Evolutionary conservation across 176 grass and related monocot genomes (phyloP).

Genomic region (Saccharum officinarum): DNA sequence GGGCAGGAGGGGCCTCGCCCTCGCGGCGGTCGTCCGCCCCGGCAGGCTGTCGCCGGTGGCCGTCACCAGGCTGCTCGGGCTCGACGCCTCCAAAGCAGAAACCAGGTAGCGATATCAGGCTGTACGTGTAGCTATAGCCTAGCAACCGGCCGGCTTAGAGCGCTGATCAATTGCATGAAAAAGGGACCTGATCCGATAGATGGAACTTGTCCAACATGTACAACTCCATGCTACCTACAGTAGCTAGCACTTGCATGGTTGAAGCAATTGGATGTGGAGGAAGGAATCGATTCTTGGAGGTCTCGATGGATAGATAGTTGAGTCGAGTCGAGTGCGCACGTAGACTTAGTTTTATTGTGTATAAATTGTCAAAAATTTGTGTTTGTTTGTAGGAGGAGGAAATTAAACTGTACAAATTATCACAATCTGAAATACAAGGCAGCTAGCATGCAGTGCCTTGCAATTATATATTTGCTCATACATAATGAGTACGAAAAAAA

Average conservation of each 20-base stretch:
- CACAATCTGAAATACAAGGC: background rate
- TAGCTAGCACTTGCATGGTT: too few relatives aligned
- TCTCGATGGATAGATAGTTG: too few relatives aligned
- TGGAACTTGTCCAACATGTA: background rate
- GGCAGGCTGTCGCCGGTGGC: conserved; percentile 55
- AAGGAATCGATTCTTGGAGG: background rate
- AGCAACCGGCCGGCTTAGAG: too few relatives aligned
- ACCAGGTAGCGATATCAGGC: background rate
- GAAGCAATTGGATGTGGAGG: background rate
- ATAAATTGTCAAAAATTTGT: background rate
- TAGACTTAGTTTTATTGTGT: too few relatives aligned
- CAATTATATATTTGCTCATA: too few relatives aligned
- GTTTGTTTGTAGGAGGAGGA: background rate
- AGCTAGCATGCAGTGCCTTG: background rate
- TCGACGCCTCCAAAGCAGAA: conserved; percentile 1
- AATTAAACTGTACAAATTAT: background rate
- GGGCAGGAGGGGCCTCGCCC: conserved; percentile 4
- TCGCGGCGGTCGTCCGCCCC: conserved; percentile 3
- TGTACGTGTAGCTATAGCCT: too few relatives aligned
- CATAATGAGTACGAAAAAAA: too few relatives aligned
- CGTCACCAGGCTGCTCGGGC: conserved; percentile 44
- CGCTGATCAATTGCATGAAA: too few relatives aligned
- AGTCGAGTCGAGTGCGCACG: background rate
- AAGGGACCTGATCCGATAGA: background rate
- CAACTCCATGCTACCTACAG: too few relatives aligned